Base-by-base conservation (phyloP, 2,329 filamentous ascomycete species). In the Rosellinia necatrix region DNA sequence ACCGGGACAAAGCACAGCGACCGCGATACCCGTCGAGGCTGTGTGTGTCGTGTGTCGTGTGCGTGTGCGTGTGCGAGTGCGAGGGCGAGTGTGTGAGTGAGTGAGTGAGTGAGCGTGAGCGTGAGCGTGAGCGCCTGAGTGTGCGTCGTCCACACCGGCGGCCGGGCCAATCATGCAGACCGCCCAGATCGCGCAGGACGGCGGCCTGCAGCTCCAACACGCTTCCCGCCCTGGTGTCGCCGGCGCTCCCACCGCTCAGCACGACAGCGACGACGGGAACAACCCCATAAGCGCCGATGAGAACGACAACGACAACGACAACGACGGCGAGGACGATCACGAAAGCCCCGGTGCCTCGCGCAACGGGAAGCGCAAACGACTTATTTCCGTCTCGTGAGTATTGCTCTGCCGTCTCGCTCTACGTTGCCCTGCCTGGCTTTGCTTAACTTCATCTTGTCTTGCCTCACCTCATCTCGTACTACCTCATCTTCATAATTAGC, bases 351-450 rank as follows among this genome's bases (percentile, higher is more conserved):
- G 80, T 47, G 67, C 72, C 19, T 70, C 70, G 25, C 75, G 75
- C 49, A 74, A 70, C 58, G 77, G 80, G 56, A 86, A 86, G 71
- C 80, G 83, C 60, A 86, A 85, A 70, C 77, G 83, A 56, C 81
- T 81, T 57, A 77, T 84, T 46, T 84, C 82, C 56, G 82, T 85
- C 58, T 85, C 82, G 82, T 85, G 78, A 66, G 37, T 59, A 29
- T 17, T 35, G 49, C 25, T 32, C 49, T 35, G 4, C 17, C n/a
- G n/a, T n/a, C n/a, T n/a, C n/a, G n/a, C n/a, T n/a, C n/a, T n/a
- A n/a, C n/a, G n/a, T n/a, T n/a, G n/a, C n/a, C n/a, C n/a, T n/a
- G n/a, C n/a, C n/a, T n/a, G n/a, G n/a, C n/a, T n/a, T n/a, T n/a
- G n/a, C n/a, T n/a, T n/a, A n/a, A n/a, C n/a, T n/a, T 13, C 10